Percentiles rank a stretch among this genome's conserved stretches.
Conservation (phyloP, 352 stramenopile species). For the Pythium dissotocum region DNA sequence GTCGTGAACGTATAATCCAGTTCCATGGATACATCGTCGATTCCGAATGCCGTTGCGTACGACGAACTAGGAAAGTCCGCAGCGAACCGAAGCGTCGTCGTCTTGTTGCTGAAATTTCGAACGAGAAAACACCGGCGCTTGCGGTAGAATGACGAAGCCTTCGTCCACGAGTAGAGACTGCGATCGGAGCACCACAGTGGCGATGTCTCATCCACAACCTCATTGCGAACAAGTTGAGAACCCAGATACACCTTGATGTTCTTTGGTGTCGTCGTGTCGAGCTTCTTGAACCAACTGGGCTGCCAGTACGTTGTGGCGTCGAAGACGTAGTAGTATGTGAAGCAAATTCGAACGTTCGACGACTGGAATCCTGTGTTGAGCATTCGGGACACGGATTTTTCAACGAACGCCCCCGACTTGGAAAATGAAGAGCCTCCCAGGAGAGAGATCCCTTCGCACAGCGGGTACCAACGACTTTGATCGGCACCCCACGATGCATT, state of each 20-base stretch:
- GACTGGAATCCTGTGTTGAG: constrained; percentile 34
- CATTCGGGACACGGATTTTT: constrained; percentile 37
- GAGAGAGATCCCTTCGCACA: constrained; percentile 55
- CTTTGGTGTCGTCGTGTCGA: constrained; percentile 38
- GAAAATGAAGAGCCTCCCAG: constrained; percentile 45
- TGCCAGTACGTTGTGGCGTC: constrained; percentile 27
- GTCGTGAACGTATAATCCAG: constrained; percentile 56
- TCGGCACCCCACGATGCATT: constrained; percentile 43
- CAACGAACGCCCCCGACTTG: constrained; percentile 37
- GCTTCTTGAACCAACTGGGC: constrained; percentile 27
- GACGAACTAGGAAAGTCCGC: constrained; percentile 43
- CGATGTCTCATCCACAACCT: constrained; percentile 41
- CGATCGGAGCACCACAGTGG: constrained; percentile 46
- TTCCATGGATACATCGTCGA: constrained; percentile 67
- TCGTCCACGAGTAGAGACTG: constrained; percentile 16
- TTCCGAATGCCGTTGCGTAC: constrained; percentile 48
- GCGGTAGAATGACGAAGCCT: constrained; percentile 39
- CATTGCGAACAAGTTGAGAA: constrained; percentile 40
- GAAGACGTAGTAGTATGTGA: constrained; percentile 71
- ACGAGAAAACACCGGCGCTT: constrained; percentile 41
- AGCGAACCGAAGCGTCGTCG: constrained; percentile 41
- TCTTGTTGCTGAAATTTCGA: constrained; percentile 39
- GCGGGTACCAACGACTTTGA: constrained; percentile 41
- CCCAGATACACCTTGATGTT: constrained; percentile 50
- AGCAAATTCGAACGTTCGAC: constrained; percentile 47